Percentiles rank a stretch among this genome's conserved stretches.
Conservation (phyloP, 805 yeast genomes). For the Kuraishia cidri region DNA sequence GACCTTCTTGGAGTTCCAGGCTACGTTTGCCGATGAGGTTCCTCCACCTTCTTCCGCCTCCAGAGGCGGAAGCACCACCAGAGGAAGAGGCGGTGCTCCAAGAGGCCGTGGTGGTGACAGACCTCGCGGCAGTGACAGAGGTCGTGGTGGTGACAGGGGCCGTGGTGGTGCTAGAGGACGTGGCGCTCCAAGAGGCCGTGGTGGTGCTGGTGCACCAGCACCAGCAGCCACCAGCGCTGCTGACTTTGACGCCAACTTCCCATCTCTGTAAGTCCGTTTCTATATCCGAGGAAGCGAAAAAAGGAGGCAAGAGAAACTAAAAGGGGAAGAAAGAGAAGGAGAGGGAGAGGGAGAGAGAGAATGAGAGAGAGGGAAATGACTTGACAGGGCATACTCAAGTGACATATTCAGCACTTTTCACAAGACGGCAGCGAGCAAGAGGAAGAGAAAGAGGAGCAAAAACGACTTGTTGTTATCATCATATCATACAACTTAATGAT, state of each 20-base stretch:
- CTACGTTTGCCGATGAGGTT: constrained; percentile 55
- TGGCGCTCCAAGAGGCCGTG: constrained; percentile 11
- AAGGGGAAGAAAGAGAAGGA: too few species aligned
- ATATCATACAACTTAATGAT: too few species aligned
- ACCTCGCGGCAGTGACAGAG: constrained; percentile 14
- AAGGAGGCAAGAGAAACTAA: too few species aligned
- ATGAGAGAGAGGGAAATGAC: too few species aligned
- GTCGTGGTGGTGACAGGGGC: constrained; percentile 16
- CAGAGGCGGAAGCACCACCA: constrained; percentile 16
- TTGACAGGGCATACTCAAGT: too few species aligned
- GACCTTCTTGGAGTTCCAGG: constrained; percentile 65
- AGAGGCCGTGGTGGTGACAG: constrained; percentile 19
- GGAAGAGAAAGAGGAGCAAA: too few species aligned
- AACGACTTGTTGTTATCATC: too few species aligned
- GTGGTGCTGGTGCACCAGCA: too few species aligned
- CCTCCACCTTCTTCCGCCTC: constrained; percentile 25
- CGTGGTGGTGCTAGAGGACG: constrained; percentile 22
- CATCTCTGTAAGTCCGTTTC: constrained; percentile 39
- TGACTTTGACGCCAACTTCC: constrained; percentile 60
- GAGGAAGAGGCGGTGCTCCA: constrained; percentile 16
- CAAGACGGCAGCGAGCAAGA: too few species aligned
- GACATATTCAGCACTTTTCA: too few species aligned
- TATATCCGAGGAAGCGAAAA: too few species aligned
- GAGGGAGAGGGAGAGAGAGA: too few species aligned
- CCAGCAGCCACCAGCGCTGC: constrained; percentile 26